Evolutionary conservation across 2,329 filamentous ascomycete genomes (phyloP), one percentile per base, ranked within the genome.

Genomic region (Ceratocystiopsis brevicomis): DNA sequence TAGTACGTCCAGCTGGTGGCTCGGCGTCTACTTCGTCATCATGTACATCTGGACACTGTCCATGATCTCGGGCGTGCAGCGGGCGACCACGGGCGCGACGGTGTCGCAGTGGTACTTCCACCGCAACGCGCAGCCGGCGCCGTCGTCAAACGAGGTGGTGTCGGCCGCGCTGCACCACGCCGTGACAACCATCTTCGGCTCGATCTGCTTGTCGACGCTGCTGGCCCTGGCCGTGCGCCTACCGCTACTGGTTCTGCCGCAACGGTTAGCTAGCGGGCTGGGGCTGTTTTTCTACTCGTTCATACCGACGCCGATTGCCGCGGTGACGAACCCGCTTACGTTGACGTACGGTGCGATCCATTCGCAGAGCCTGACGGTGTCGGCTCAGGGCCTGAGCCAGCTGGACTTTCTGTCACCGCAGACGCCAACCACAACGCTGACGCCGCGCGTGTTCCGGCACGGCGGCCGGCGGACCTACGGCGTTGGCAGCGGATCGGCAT

Each of bases 91-190:
- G 14, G 88, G 86, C 19, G 90, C 90, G 12, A 94, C 88, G 1
- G 88, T 96, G 19, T 93, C 85, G 37, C 90, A 98, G 60, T 98
- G 90, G 90, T 98, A 98, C 61, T 98, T 96, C 60, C 88, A 96
- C 60, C 84, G 90, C 49, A 81, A 92, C 53, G 76, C 78, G 5
- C 72, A 78, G 12, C 85, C 88, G 6, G 68, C 79, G 10, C 78
- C 86, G 3, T 77, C 83, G 1, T 87, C 85, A 1, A 69, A 71
- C 45, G 79, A 87, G 44, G 80, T 96, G 40, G 85, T 96, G 21
- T 68, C 74, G 48, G 88, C 87, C 8, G 88, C 87, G 14, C 66
- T 94, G 38, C 67, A 69, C 41, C 90, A 98, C 61, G 80, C 87
- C 3, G 67, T 75, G 14, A 87, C 84, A 15, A 88, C 84, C 2